Evolutionary conservation across 129 eudicot genomes (phyloP).

Genomic region (Deinandra increscens): DNA sequence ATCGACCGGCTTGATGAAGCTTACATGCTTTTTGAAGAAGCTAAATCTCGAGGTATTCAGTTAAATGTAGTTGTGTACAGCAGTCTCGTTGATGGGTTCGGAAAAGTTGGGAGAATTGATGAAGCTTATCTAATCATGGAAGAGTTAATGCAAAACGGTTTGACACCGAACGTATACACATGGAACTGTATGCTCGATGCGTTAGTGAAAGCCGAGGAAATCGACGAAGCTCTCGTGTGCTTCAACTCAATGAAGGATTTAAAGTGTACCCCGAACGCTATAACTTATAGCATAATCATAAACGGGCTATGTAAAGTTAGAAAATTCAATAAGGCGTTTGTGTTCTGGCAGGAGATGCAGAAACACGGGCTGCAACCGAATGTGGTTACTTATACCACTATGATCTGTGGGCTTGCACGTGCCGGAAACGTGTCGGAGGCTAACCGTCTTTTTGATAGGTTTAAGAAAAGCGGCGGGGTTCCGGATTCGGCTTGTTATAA

Average conservation of each 20-base stretch:
- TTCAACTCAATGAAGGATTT: slow-evolving; percentile 85
- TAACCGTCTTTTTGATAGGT: slow-evolving; percentile 63
- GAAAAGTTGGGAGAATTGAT: slow-evolving; percentile 91
- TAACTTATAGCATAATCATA: slow-evolving; percentile 71
- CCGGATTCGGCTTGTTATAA: slow-evolving; percentile 92
- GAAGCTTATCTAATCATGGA: slow-evolving; percentile 94
- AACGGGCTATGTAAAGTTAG: slow-evolving; percentile 81
- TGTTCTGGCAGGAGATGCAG: slow-evolving; percentile 95
- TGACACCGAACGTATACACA: slow-evolving; percentile 73
- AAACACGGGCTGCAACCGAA: slow-evolving; percentile 82
- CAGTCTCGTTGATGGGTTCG: slow-evolving; percentile 88
- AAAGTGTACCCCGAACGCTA: slow-evolving; percentile 56
- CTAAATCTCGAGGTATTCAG: slow-evolving; percentile 66
- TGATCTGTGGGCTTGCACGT: slow-evolving; percentile 93
- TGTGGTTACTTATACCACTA: slow-evolving; percentile 70
- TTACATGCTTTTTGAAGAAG: slow-evolving; percentile 97
- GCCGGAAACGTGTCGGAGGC: slow-evolving; percentile 83
- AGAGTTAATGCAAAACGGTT: slow-evolving; percentile 81
- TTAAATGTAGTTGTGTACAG: slow-evolving; percentile 72
- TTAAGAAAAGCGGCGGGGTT: slow-evolving; percentile 66
- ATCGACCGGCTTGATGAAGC: slow-evolving; percentile 94
- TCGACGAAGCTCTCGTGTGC: slow-evolving; percentile 93
- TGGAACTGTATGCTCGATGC: slow-evolving; percentile 97
- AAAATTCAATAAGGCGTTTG: slow-evolving; percentile 91
- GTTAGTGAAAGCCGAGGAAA: slow-evolving; percentile 81